phyloP scores from a whole-genome alignment of 345 rosid genomes.

The Salix arbutifolia region DNA sequence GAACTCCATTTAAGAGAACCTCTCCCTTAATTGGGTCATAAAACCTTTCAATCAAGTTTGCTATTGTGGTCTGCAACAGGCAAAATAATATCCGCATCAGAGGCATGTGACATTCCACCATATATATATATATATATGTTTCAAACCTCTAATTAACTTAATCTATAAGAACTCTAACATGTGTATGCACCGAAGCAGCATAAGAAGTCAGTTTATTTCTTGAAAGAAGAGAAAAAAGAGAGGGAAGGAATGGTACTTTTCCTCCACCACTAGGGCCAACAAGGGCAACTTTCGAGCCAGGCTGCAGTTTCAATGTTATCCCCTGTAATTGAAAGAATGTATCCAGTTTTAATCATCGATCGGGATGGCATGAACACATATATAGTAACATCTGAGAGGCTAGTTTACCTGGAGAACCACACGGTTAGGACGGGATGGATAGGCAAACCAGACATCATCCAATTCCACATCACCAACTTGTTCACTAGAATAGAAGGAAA shows the following conservation, averaged over 20 bases:
- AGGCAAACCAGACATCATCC: constrained; percentile 91
- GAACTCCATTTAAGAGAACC: constrained; percentile 71
- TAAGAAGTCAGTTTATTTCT: background rate
- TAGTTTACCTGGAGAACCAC: constrained; percentile 80
- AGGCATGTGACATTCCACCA: too few relatives aligned
- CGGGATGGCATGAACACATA: background rate
- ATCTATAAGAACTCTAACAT: background rate
- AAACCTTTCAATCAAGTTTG: constrained; percentile 85
- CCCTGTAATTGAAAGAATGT: constrained; percentile 50
- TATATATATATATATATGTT: too few relatives aligned
- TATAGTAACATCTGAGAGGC: too few relatives aligned
- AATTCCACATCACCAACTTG: constrained; percentile 87
- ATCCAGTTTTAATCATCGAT: background rate
- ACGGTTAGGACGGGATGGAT: constrained; percentile 93
- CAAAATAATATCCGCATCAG: background rate
- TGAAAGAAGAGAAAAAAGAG: background rate
- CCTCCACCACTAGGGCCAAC: constrained; percentile 99
- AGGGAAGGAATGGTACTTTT: constrained; percentile 44
- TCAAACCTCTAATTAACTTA: background rate
- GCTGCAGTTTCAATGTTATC: constrained; percentile 67
- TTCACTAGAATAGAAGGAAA: constrained; percentile 32
- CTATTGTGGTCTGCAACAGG: constrained; percentile 82
- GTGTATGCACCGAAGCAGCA: background rate
- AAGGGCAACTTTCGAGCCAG: constrained; percentile 87
- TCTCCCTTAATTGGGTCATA: constrained; percentile 85